A percentile compares a stretch with the other conserved stretches of the same genome.
Evolutionary conservation across 106 monocot species (phyloP).

Genomic region (Dendrobium huoshanense): DNA sequence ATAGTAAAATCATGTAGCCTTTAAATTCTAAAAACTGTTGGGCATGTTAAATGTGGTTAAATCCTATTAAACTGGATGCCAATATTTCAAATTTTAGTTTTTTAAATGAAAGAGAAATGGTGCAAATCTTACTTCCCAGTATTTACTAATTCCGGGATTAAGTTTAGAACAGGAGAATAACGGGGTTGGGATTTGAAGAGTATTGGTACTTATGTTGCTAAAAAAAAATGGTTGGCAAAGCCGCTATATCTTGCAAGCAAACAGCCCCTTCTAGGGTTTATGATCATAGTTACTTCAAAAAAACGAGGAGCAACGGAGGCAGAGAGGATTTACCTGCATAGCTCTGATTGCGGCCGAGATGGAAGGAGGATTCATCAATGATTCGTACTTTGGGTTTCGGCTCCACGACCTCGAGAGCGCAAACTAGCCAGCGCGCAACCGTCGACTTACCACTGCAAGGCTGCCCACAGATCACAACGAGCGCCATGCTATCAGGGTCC

Average conservation of each 20-base stretch:
- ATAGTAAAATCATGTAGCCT: no score
- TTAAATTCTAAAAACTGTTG: no score
- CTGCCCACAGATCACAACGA: slow-evolving; percentile 96
- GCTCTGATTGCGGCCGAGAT: slow-evolving; percentile 75
- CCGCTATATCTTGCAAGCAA: background rate
- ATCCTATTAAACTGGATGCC: no score
- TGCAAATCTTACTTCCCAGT: no score
- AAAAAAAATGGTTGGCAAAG: no score
- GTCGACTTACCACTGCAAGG: slow-evolving; percentile 96
- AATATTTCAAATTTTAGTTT: no score
- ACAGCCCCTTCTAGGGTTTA: background rate
- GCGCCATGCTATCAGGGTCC: slow-evolving; percentile 42
- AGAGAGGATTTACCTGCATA: slow-evolving; percentile 40
- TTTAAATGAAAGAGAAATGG: no score
- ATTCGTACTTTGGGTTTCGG: slow-evolving; percentile 59
- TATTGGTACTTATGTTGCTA: no score
- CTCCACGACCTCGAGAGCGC: slow-evolving; percentile 34
- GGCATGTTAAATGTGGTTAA: no score
- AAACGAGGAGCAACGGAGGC: background rate
- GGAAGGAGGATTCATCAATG: slow-evolving; percentile 92
- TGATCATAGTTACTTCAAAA: background rate
- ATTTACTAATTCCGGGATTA: no score
- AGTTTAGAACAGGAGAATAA: no score
- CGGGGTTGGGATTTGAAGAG: no score
- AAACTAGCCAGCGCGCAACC: slow-evolving; percentile 47